A percentile compares a stretch with the other conserved stretches of the same genome.
Evolutionary conservation across 148 eudicot species (phyloP).

Genomic region (Talinum fruticosum): DNA sequence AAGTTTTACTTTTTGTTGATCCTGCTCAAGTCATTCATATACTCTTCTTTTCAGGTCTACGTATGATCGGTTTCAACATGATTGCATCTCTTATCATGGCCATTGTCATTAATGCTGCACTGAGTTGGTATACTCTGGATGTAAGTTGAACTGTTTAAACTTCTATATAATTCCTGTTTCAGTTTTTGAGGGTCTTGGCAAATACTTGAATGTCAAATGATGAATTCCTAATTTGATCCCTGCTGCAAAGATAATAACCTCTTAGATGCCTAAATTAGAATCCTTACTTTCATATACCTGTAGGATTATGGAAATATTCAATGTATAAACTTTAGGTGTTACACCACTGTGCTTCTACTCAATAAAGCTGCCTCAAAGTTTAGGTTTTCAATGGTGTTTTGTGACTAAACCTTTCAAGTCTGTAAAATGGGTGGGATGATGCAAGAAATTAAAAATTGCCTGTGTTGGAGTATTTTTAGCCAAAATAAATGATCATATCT

Average conservation of each 20-base stretch:
- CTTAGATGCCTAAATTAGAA: background rate
- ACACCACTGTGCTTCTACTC: background rate
- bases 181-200: too few relatives aligned
- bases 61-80: slow-evolving; percentile 63
- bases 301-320: too few relatives aligned
- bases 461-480: too few relatives aligned
- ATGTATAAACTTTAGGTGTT: too few relatives aligned
- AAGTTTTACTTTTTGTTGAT: background rate
- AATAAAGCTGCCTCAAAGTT: background rate
- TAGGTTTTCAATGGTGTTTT: background rate
- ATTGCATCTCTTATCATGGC: slow-evolving; percentile 51
- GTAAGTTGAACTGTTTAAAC: slow-evolving; percentile 41
- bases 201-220: too few relatives aligned
- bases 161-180: too few relatives aligned
- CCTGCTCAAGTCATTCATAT: background rate
- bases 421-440: background rate
- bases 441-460: background rate
- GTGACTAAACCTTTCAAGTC: background rate
- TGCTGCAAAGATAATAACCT: background rate
- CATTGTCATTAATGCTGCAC: slow-evolving; percentile 40
- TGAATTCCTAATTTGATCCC: too few relatives aligned
- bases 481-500: too few relatives aligned
- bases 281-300: background rate
- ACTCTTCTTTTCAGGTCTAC: slow-evolving; percentile 40
- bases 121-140: slow-evolving; percentile 80